Percentiles rank a stretch among this genome's conserved stretches.
These are phyloP conservation scores for Flaveria bidentis DNA, from an alignment of 129 eudicot genomes.

Conservation along the genomic window DNA sequence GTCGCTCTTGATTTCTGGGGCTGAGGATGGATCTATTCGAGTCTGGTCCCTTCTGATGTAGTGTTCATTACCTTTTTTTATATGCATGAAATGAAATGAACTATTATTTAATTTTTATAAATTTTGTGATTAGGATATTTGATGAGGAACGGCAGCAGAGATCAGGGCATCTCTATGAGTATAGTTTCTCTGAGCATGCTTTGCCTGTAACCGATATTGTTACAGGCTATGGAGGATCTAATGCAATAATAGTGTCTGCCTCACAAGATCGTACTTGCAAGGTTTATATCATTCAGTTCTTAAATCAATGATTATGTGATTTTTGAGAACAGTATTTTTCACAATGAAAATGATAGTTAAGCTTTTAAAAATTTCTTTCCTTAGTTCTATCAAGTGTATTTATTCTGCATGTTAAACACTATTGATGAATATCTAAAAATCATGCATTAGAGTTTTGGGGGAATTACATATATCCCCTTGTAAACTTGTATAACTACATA, in stretches of 20 bases:
- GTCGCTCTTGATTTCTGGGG: conserved; percentile 81
- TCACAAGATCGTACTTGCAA: conserved; percentile 96
- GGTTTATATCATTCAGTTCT: conserved; percentile 42
- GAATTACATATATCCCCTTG: too few species aligned
- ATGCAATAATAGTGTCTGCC: conserved; percentile 80
- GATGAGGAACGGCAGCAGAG: conserved; percentile 65
- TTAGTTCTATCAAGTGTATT: background rate
- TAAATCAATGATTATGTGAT: background rate
- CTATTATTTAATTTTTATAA: background rate
- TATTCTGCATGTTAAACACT: conserved; percentile 12
- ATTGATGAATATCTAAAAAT: background rate
- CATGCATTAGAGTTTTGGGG: background rate
- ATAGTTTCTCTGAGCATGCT: conserved; percentile 83
- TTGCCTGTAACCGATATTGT: conserved; percentile 76
- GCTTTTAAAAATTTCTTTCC: background rate
- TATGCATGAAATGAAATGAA: background rate
- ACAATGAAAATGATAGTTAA: conserved; percentile 4
- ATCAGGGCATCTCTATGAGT: conserved; percentile 66
- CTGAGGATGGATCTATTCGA: conserved; percentile 91
- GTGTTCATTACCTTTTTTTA: background rate
- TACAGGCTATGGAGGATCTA: conserved; percentile 75
- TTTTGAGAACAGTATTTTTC: background rate
- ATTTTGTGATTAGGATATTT: conserved; percentile 55
- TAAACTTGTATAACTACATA: too few species aligned
- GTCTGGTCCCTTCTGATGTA: conserved; percentile 94